Percentiles rank a stretch among this genome's conserved stretches.
Evolutionary conservation across 208 protist genomes (phyloP).

Genomic region (Crithidia mellificae): DNA sequence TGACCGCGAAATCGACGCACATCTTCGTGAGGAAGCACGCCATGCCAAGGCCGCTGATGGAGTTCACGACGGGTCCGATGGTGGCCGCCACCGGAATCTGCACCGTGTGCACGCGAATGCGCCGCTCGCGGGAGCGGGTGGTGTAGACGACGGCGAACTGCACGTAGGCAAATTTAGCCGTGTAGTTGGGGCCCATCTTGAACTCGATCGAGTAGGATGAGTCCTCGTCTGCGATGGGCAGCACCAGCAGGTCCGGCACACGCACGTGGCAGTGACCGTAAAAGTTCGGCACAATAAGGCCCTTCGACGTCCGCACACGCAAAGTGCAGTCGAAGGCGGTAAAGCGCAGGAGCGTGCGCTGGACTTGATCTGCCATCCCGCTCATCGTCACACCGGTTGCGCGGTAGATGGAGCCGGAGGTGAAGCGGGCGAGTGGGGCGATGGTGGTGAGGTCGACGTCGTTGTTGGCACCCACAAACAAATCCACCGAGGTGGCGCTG

Average conservation of each 20-base stretch:
- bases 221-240: constrained; percentile 93
- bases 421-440: constrained; percentile 78
- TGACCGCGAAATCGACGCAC: constrained; percentile 65
- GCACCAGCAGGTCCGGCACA: constrained; percentile 92
- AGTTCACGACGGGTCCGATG: constrained; percentile 68
- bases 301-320: constrained; percentile 92
- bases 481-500: constrained; percentile 93
- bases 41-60: constrained; percentile 68
- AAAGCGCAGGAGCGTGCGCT: constrained; percentile 81
- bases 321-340: constrained; percentile 96
- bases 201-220: constrained; percentile 88
- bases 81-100: constrained; percentile 58
- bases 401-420: constrained; percentile 73
- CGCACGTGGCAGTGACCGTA: constrained; percentile 97
- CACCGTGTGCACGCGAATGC: constrained; percentile 85
- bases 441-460: constrained; percentile 93
- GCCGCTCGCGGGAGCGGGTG: constrained; percentile 68
- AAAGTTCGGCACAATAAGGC: constrained; percentile 83
- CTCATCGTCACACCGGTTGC: constrained; percentile 56
- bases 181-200: constrained; percentile 56
- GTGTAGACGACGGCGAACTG: constrained; percentile 87
- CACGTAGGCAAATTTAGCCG: constrained; percentile 74
- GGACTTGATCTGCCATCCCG: constrained; percentile 67
- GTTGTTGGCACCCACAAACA: constrained; percentile 69
- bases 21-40: constrained; percentile 73